Evolutionary conservation across 306 rosid species (phyloP), one percentile per base, ranked within the genome.

Genomic region (Sicyos baderoa): DNA sequence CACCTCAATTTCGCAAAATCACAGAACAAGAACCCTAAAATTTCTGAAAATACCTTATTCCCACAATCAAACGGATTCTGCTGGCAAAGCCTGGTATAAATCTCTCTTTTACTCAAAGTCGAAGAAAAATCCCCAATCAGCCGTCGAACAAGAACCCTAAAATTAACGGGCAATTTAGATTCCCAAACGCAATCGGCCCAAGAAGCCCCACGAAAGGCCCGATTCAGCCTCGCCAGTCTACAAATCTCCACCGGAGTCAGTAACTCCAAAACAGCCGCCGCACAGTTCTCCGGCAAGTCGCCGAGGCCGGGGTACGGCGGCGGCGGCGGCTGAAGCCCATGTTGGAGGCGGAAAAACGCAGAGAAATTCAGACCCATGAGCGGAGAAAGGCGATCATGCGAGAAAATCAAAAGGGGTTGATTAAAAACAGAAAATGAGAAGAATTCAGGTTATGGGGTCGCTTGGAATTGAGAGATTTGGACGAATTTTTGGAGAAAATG

Each of bases 171-270:
- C 15, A 94, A 78, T 70, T 94, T 94, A 13, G 97, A 86, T 47
- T 94, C 96, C 99, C 97, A 94, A 25, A 94, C 87, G 51, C 85
- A 90, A 84, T 94, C 96, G 0, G 99, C 94, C 81, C 79, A 78
- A 2, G 99, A 86, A 62, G 97, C 97, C 1, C 82, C 86, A 1
- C 90, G 96, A 53, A 94, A 94, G 21, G 97, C 83, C 73, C 90
- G 90, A 61, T 85, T 94, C 68, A 94, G 58, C 53, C 73, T 62
- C 10, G 95, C 91, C 60, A 94, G 75, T 53, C 72, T 78, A 69
- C 99, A 94, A 72, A 94, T 90, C 84, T 86, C 84, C 8, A 87
- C 79, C 8, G 99, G 96, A 15, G 79, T 87, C 91, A 94, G 73
- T 53, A 82, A 78, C 0, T 70, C 78, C 71, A 94, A 70, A 70